A percentile compares a stretch with the other conserved stretches of the same genome.
These are phyloP conservation scores for Fusarium irregulare DNA, from an alignment of 2,329 filamentous ascomycete genomes.

Conservation along the genomic window DNA sequence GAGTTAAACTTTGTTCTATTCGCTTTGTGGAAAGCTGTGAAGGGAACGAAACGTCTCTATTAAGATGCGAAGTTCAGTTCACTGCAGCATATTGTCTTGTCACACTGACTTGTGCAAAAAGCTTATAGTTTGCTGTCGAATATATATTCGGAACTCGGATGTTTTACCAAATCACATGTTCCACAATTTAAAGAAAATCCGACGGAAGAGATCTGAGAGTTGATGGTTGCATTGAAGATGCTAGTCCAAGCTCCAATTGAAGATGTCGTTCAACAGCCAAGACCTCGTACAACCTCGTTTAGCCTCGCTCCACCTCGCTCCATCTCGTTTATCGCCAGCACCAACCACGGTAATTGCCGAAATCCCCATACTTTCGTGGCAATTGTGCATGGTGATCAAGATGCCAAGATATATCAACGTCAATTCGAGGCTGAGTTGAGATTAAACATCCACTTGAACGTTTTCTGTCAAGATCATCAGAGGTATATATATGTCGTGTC, in stretches of 20 bases:
- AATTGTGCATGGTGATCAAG: background rate
- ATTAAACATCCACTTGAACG: background rate
- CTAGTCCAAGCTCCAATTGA: background rate
- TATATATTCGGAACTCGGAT: background rate
- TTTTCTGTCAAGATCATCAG: background rate
- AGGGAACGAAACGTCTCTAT: background rate
- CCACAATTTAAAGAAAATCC: background rate
- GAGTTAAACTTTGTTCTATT: too few relatives aligned
- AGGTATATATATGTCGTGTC: background rate
- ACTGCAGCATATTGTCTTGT: background rate
- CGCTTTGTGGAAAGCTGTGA: too few relatives aligned
- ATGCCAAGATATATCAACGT: background rate
- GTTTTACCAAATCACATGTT: accelerated
- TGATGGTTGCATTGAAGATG: accelerated
- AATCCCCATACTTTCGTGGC: accelerated
- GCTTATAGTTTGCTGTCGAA: background rate
- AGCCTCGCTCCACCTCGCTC: background rate
- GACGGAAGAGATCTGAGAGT: background rate
- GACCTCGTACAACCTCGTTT: background rate
- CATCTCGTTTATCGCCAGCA: background rate
- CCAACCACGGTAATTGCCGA: background rate
- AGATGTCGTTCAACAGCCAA: background rate
- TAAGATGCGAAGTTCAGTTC: background rate
- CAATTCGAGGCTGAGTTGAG: background rate
- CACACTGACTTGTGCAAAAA: background rate